These are phyloP conservation scores for Ophiostoma pallidulum DNA, from an alignment of 2,329 filamentous ascomycete genomes.

Conservation along the genomic window DNA sequence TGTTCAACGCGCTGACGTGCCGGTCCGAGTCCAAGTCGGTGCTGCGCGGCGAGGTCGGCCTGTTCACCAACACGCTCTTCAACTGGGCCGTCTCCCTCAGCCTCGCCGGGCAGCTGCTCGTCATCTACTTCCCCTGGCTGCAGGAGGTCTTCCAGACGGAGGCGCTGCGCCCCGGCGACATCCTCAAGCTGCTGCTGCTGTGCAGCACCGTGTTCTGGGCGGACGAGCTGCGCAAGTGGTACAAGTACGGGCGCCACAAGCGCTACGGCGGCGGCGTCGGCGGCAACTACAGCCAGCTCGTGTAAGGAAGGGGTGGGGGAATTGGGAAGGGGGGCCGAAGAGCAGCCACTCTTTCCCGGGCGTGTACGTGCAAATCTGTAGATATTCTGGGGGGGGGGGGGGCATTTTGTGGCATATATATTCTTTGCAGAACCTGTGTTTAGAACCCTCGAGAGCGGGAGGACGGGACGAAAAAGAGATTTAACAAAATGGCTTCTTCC, in stretches of 20 bases:
- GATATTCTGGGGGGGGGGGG: too few species aligned
- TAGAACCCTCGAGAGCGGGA: too few species aligned
- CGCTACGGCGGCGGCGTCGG: slow-evolving; percentile 46
- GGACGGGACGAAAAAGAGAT: too few species aligned
- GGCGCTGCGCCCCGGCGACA: slow-evolving; percentile 62
- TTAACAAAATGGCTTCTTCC: too few species aligned
- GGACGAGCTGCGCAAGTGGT: slow-evolving; percentile 83
- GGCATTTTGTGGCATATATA: too few species aligned
- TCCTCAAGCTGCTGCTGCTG: slow-evolving; percentile 61
- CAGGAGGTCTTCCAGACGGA: slow-evolving; percentile 97
- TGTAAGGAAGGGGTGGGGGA: slow-evolving; percentile 27
- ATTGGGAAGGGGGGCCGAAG: too few species aligned
- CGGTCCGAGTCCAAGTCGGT: slow-evolving; percentile 86
- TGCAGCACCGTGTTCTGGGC: slow-evolving; percentile 92
- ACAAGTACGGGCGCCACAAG: slow-evolving; percentile 45
- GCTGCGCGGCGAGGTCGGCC: slow-evolving; percentile 70
- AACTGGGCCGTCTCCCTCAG: slow-evolving; percentile 89
- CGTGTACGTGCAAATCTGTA: too few species aligned
- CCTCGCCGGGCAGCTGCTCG: slow-evolving; percentile 74
- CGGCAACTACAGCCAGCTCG: slow-evolving; percentile 56
- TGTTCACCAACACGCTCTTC: slow-evolving; percentile 86
- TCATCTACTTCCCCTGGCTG: slow-evolving; percentile 90
- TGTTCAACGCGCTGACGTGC: slow-evolving; percentile 96
- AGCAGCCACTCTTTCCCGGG: too few species aligned
- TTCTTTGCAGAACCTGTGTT: too few species aligned